These are phyloP conservation scores for Neopestalotiopsis rosae DNA, from an alignment of 2,329 filamentous ascomycete species.

Conservation along the genomic window DNA sequence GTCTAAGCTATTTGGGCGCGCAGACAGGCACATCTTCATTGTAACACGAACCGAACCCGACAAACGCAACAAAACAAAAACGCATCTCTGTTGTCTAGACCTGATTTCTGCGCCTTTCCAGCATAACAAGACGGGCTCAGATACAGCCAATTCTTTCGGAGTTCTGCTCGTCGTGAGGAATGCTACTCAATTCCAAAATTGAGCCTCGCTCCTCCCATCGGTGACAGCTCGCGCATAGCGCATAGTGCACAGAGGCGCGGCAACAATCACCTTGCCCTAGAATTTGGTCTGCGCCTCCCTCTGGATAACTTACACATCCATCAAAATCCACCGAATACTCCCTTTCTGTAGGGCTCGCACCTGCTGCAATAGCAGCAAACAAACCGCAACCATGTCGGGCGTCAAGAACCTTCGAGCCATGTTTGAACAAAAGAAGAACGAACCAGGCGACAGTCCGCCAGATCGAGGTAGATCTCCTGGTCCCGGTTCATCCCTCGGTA, in stretches of 20 bases:
- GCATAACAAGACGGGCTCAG: neutral
- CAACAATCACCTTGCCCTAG: conserved; percentile 4
- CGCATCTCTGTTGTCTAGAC: neutral
- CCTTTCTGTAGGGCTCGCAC: neutral
- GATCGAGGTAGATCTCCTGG: conserved; percentile 68
- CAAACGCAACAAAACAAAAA: neutral
- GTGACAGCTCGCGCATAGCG: conserved; percentile 26
- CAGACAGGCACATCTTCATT: neutral
- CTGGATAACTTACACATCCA: neutral
- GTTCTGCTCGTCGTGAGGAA: conserved; percentile 20
- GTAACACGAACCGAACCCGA: neutral
- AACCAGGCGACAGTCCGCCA: conserved; percentile 53
- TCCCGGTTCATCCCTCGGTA: conserved; percentile 15
- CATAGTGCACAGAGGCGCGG: neutral
- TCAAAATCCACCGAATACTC: neutral
- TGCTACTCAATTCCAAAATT: conserved; percentile 29
- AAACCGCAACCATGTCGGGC: conserved; percentile 58
- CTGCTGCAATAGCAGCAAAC: neutral
- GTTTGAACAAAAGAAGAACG: conserved; percentile 74
- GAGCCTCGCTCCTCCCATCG: conserved; percentile 27
- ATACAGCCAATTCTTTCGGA: neutral
- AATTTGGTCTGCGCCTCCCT: neutral
- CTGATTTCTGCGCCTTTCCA: neutral
- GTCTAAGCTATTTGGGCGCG: conserved; percentile 1
- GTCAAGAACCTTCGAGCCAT: conserved; percentile 80